Evolutionary conservation across 169 alveolate genomes (phyloP).

Genomic region (Theileria parva): DNA sequence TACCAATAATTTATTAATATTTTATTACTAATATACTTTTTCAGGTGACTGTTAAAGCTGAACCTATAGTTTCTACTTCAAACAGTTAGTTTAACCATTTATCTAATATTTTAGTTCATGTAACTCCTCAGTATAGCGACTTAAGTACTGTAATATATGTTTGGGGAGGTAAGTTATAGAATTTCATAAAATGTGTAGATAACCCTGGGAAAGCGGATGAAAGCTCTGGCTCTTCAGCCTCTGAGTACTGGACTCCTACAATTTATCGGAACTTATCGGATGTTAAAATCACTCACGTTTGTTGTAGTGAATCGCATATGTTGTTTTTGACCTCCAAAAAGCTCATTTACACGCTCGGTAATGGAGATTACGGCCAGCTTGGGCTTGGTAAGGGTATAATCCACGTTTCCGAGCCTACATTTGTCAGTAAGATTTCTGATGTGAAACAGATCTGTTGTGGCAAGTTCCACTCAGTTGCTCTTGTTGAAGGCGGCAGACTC

Average conservation of each 20-base stretch:
- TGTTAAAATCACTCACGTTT: conserved; percentile 67
- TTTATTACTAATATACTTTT: background rate
- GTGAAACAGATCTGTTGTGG: conserved; percentile 72
- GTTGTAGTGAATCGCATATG: conserved; percentile 70
- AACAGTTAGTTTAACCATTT: conserved; percentile 28
- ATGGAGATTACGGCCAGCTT: conserved; percentile 77
- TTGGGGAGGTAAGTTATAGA: conserved; percentile 56
- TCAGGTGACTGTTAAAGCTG: conserved; percentile 66
- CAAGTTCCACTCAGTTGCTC: conserved; percentile 66
- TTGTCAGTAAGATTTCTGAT: conserved; percentile 41
- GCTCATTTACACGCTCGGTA: conserved; percentile 71
- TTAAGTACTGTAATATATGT: conserved; percentile 57
- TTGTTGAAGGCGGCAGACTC: conserved; percentile 42
- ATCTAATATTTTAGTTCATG: conserved; percentile 30
- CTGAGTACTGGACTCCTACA: conserved; percentile 63
- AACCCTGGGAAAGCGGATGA: conserved; percentile 1
- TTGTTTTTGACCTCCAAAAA: conserved; percentile 66
- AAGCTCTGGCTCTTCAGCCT: background rate
- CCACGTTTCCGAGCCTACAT: conserved; percentile 66
- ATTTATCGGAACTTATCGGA: conserved; percentile 69
- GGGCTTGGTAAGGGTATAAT: conserved; percentile 68
- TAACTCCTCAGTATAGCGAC: conserved; percentile 37
- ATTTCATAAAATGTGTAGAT: conserved; percentile 20
- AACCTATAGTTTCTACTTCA: conserved; percentile 52
- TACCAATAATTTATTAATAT: too few relatives aligned